Evolutionary conservation across 139 green algal genomes (phyloP).

Genomic region (Spirogloea muscicola): DNA sequence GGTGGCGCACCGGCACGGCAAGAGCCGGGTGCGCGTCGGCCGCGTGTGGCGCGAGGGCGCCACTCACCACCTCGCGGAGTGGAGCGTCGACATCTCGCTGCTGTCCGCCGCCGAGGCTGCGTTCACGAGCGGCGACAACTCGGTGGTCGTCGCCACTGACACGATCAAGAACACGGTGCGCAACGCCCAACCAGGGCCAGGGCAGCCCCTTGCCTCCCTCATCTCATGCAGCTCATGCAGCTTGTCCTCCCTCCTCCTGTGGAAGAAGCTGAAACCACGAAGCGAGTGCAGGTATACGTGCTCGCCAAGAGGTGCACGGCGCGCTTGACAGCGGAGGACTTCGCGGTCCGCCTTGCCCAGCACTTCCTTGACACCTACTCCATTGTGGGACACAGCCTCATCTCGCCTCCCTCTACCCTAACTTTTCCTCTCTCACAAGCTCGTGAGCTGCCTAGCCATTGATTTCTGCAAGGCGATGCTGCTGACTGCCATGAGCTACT

Average conservation of each 20-base stretch:
- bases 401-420: neutral
- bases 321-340: constrained; percentile 75
- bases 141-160: constrained; percentile 33
- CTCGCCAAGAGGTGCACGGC: constrained; percentile 44
- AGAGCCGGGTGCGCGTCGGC: constrained; percentile 34
- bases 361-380: constrained; percentile 84
- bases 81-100: constrained; percentile 37
- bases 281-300: constrained; percentile 50
- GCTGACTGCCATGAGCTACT: neutral
- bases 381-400: constrained; percentile 1
- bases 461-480: neutral
- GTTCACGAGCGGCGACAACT: constrained; percentile 22
- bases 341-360: constrained; percentile 70
- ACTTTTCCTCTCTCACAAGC: neutral
- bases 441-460: no score
- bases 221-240: neutral
- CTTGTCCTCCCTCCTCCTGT: constrained; percentile 2
- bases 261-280: neutral
- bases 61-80: constrained; percentile 37
- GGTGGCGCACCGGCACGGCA: constrained; percentile 40
- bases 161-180: constrained; percentile 46
- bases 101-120: constrained; percentile 12
- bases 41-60: constrained; percentile 40
- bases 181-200: neutral
- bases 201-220: neutral